Percentiles rank a stretch among this genome's conserved stretches.
Conservation (phyloP, 768 basidiomycete genomes). For the Favolaschia claudopus region DNA sequence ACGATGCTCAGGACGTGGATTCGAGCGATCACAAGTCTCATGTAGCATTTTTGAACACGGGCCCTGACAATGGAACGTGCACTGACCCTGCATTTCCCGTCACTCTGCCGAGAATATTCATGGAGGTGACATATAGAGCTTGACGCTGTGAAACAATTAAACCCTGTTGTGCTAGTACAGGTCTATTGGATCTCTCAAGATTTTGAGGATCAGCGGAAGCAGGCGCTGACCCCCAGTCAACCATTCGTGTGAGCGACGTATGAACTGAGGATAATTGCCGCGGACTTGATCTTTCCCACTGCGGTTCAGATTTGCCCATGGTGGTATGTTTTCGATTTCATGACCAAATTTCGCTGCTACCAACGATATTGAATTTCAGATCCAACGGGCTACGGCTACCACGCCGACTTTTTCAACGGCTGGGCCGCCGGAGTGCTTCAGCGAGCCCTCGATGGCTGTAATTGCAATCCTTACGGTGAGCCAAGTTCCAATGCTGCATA, state of each 20-base stretch:
- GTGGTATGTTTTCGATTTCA: slow-evolving; percentile 2
- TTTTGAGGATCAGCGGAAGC: slow-evolving; percentile 35
- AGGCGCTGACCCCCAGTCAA: slow-evolving; percentile 35
- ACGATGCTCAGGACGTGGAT: slow-evolving; percentile 42
- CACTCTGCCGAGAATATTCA: slow-evolving; percentile 51
- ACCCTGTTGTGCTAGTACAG: slow-evolving; percentile 10
- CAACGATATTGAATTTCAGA: slow-evolving; percentile 40
- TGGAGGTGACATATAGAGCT: slow-evolving; percentile 37
- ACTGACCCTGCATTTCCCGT: slow-evolving; percentile 43
- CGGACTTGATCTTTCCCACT: background rate
- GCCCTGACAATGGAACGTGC: slow-evolving; percentile 51
- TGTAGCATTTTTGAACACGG: slow-evolving; percentile 47
- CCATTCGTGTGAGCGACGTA: slow-evolving; percentile 37
- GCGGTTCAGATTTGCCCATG: slow-evolving; percentile 34
- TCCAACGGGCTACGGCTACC: slow-evolving; percentile 49
- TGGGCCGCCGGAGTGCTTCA: slow-evolving; percentile 51
- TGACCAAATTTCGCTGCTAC: background rate
- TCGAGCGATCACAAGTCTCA: slow-evolving; percentile 49
- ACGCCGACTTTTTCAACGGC: slow-evolving; percentile 45
- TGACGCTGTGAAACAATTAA: background rate
- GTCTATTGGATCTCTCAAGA: slow-evolving; percentile 36
- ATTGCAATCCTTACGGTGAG: slow-evolving; percentile 35
- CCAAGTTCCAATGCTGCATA: no score
- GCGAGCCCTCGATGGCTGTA: slow-evolving; percentile 43
- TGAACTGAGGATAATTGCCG: background rate